Conservation (phyloP, 2,329 filamentous ascomycete species). For the Fusarium marasasianum region DNA sequence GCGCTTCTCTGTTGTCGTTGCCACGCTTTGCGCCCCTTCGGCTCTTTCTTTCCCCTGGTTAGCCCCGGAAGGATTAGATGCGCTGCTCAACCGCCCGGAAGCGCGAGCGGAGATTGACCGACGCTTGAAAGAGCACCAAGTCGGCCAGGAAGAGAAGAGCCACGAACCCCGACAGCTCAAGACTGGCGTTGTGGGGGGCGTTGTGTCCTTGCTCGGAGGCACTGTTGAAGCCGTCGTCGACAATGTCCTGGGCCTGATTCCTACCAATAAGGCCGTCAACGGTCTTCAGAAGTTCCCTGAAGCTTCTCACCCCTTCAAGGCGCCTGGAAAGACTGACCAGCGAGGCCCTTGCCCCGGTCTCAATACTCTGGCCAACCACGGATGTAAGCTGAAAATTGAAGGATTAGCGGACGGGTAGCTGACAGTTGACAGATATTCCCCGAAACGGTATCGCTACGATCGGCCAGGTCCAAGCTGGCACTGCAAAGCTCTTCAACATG, state of each 20-base stretch:
- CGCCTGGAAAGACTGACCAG: constrained; percentile 12
- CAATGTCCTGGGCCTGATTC: constrained; percentile 13
- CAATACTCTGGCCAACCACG: constrained; percentile 22
- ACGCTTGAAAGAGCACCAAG: constrained; percentile 2
- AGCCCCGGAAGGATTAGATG: constrained; percentile 11
- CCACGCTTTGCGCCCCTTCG: constrained; percentile 8
- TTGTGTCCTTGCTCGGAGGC: constrained; percentile 11
- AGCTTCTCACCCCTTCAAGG: constrained; percentile 7
- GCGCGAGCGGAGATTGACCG: constrained; percentile 21
- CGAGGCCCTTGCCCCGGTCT: constrained; percentile 19
- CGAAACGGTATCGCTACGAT: constrained; percentile 20
- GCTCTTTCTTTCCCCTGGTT: constrained; percentile 22
- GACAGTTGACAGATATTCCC: constrained; percentile 1
- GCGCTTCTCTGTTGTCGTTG: constrained; percentile 3
- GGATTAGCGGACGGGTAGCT: not conserved
- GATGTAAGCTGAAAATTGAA: not conserved
- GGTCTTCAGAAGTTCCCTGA: constrained; percentile 26
- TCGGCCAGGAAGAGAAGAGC: not conserved
- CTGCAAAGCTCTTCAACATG: constrained; percentile 26
- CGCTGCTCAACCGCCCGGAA: constrained; percentile 14
- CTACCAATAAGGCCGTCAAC: constrained; percentile 21
- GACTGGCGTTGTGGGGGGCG: constrained; percentile 2
- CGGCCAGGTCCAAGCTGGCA: constrained; percentile 19
- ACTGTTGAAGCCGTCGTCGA: constrained; percentile 20
- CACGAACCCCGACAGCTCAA: not conserved